These are phyloP conservation scores for Chlorophyllum brunneum DNA, from an alignment of 768 basidiomycete species.

Conservation along the genomic window DNA sequence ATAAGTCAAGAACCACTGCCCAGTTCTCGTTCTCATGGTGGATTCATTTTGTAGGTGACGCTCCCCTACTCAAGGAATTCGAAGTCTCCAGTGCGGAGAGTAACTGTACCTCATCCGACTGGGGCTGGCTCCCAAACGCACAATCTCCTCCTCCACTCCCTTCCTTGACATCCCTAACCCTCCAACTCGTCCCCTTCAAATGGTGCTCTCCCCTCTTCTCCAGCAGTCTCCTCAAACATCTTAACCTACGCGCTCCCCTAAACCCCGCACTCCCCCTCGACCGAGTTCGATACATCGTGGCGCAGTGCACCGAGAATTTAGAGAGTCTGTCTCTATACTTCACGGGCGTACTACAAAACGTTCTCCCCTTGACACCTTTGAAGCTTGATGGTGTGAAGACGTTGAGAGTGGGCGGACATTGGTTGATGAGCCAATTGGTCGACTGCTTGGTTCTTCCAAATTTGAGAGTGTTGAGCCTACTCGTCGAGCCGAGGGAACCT, in stretches of 20 bases:
- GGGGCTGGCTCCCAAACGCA: constrained; percentile 71
- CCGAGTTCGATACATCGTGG: constrained; percentile 62
- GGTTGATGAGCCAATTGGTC: constrained; percentile 55
- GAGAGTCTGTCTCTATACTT: constrained; percentile 59
- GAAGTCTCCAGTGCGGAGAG: constrained; percentile 73
- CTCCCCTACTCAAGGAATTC: constrained; percentile 71
- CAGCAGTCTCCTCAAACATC: constrained; percentile 50
- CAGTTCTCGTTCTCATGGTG: background rate
- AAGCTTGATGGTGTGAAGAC: constrained; percentile 51
- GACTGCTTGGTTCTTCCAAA: constrained; percentile 58
- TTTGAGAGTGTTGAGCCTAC: constrained; percentile 56
- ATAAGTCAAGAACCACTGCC: constrained; percentile 19
- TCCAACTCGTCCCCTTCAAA: constrained; percentile 73
- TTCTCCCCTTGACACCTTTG: constrained; percentile 56
- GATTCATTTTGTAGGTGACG: constrained; percentile 45
- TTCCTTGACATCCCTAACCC: constrained; percentile 51
- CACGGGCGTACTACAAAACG: constrained; percentile 52
- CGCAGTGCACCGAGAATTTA: constrained; percentile 49
- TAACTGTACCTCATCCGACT: constrained; percentile 51
- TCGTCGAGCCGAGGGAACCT: constrained; percentile 73
- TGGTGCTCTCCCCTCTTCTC: constrained; percentile 71
- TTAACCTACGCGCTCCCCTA: constrained; percentile 65
- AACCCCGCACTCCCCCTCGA: constrained; percentile 62
- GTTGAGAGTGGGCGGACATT: constrained; percentile 64
- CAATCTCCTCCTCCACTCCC: constrained; percentile 34